These are phyloP conservation scores for Penicillium pulvis DNA, from an alignment of 495 filamentous ascomycete genomes.

Conservation along the genomic window DNA sequence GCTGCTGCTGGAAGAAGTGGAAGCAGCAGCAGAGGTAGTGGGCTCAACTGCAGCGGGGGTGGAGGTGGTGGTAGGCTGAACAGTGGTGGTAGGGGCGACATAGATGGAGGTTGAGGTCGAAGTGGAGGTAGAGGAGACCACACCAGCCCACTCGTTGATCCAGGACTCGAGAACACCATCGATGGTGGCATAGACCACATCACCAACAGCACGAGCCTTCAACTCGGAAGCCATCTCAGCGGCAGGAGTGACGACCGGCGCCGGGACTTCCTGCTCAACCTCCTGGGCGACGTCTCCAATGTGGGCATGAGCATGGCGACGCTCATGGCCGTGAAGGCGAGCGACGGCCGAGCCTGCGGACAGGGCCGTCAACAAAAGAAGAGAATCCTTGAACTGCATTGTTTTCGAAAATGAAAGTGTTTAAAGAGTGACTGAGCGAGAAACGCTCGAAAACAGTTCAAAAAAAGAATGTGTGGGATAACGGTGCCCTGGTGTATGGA, in stretches of 20 bases:
- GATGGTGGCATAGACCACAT: conserved; percentile 61
- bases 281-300: conserved; percentile 22
- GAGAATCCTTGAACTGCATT: conserved; percentile 48
- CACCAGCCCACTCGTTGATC: conserved; percentile 63
- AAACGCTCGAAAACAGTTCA: conserved; percentile 23
- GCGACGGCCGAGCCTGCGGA: conserved; percentile 45
- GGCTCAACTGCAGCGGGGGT: conserved; percentile 21
- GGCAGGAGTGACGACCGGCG: conserved; percentile 41
- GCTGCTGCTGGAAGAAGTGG: conserved; percentile 5
- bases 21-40: conserved; percentile 10
- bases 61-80: conserved; percentile 21
- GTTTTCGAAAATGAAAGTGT: conserved; percentile 21
- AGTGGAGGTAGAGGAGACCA: conserved; percentile 27
- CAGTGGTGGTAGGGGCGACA: conserved; percentile 22
- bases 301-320: conserved; percentile 41
- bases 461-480: conserved; percentile 32
- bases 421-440: conserved; percentile 35
- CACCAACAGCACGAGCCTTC: conserved; percentile 47
- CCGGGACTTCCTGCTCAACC: conserved; percentile 36
- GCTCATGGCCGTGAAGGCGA: conserved; percentile 50
- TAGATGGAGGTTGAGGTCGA: conserved; percentile 19
- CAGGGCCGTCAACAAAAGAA: conserved; percentile 42
- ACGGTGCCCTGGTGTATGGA: conserved; percentile 14
- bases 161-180: conserved; percentile 62
- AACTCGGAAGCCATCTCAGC: conserved; percentile 59